These are phyloP conservation scores for Allantophomopsis cytisporea DNA, from an alignment of 2,329 filamentous ascomycete species.

Conservation along the genomic window DNA sequence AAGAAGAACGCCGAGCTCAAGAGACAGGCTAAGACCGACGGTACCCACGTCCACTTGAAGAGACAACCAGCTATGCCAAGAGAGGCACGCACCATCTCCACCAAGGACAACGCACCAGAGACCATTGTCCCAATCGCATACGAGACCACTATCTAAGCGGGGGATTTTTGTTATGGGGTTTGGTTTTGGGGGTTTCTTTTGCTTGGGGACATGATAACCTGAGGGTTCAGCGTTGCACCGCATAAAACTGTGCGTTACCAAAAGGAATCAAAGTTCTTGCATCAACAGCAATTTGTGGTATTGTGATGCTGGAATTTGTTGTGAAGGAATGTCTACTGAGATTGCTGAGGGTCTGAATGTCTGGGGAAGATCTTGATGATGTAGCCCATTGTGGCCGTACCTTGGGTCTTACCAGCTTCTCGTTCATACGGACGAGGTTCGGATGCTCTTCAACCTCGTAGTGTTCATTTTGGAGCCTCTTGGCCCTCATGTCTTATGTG, in stretches of 20 bases:
- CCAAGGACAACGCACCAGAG: slow-evolving; percentile 77
- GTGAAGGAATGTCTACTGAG: too few relatives aligned
- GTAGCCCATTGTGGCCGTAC: too few relatives aligned
- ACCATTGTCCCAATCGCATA: slow-evolving; percentile 85
- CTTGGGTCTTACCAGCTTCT: too few relatives aligned
- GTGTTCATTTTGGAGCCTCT: too few relatives aligned
- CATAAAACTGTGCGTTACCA: slow-evolving; percentile 5
- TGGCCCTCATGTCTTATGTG: too few relatives aligned
- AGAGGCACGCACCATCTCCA: slow-evolving; percentile 64
- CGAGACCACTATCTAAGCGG: slow-evolving; percentile 89
- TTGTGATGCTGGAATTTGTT: too few relatives aligned
- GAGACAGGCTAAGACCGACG: slow-evolving; percentile 84
- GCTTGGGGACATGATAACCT: slow-evolving; percentile 13
- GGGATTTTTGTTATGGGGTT: slow-evolving; percentile 9
- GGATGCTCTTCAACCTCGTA: too few relatives aligned
- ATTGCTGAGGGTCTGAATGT: too few relatives aligned
- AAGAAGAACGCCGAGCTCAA: slow-evolving; percentile 92
- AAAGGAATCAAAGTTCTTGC: too few relatives aligned
- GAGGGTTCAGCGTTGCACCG: slow-evolving; percentile 18
- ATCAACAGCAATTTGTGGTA: too few relatives aligned
- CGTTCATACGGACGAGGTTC: too few relatives aligned
- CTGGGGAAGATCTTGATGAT: too few relatives aligned
- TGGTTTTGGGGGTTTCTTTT: slow-evolving; percentile 19
- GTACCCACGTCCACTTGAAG: slow-evolving; percentile 85
- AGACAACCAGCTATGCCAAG: slow-evolving; percentile 71